Base-by-base conservation (phyloP, 176 grass and related monocot species). In the Puccinellia tenuiflora region DNA sequence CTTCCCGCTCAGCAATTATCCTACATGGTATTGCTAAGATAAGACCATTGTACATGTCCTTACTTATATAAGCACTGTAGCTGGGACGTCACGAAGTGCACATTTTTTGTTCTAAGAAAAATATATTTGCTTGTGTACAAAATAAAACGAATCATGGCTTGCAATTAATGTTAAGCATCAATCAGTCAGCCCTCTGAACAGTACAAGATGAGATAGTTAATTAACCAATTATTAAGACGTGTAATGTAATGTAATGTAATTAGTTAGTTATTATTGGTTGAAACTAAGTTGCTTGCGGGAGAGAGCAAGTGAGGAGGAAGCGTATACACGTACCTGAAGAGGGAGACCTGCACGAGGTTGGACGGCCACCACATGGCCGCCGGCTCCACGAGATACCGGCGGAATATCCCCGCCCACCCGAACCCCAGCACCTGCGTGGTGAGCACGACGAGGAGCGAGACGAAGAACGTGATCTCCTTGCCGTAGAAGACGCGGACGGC, bases 291-390 rank as follows among this genome's bases (percentile, higher is more conserved):
- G 39, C 18, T 63, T 48, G 69, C 24, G 25, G 15, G 69, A 47
- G 34, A 57, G 75, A 12, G 3, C 3, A 46, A 68, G 26, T 62
- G 24, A 62, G 14, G 14, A 62, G 12, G 67, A 43, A 25, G 65
- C 34, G 64, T 68, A 0, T 8, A 42, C n/a, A 10, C 20, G 12
- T 87, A 97, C 95, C 96, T 98, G 86, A 98, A 98, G 39, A 98
- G 87, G 17, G 96, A 98, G 50, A 98, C 96, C 86, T 98, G 96
- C 35, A 98, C 92, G 79, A 98, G 81, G 81, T 95, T 98, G 74
- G 94, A 91, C 3, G 96, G 96, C 96, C 96, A 98, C 92, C 92
- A 98, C 96, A 98, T 98, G 38, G 88, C 85, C 71, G 96, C 90
- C 79, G 96, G 96, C 87, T 95, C 96, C 1, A 98, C 96, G 20